Percentiles rank a stretch among this genome's conserved stretches.
phyloP scores from a whole-genome alignment of 768 basidiomycete species.

The Solioccasus polychromus region DNA sequence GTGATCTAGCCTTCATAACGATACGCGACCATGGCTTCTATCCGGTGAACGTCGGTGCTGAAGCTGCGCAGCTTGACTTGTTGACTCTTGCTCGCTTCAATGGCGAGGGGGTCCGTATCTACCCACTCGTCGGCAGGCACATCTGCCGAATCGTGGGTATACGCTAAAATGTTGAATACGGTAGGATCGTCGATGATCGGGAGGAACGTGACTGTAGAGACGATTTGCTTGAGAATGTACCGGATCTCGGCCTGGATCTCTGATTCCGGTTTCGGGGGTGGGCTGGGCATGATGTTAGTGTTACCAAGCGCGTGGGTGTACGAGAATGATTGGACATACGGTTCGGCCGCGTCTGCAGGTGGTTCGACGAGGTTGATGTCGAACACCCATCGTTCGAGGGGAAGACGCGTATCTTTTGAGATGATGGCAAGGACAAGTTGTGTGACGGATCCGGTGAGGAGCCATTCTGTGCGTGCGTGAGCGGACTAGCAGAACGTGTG shows the following conservation, averaged over 20 bases:
- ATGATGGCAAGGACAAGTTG: conserved; percentile 95
- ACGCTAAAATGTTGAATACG: conserved; percentile 97
- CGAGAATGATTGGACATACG: conserved; percentile 41
- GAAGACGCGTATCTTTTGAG: conserved; percentile 86
- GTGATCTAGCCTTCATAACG: conserved; percentile 72
- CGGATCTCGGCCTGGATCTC: conserved; percentile 98
- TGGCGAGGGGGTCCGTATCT: conserved; percentile 89
- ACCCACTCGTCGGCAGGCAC: conserved; percentile 94
- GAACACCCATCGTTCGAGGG: conserved; percentile 98
- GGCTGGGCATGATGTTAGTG: conserved; percentile 32
- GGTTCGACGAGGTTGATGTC: conserved; percentile 84
- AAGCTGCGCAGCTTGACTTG: conserved; percentile 95
- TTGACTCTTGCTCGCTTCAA: conserved; percentile 90
- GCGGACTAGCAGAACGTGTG: too few relatives aligned
- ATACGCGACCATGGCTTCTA: conserved; percentile 98
- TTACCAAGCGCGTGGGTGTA: conserved; percentile 2
- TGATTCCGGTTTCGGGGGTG: conserved; percentile 66
- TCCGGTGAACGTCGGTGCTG: conserved; percentile 96
- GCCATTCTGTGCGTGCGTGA: conserved; percentile 66
- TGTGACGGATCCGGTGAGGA: conserved; percentile 87
- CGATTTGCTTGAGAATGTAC: conserved; percentile 97
- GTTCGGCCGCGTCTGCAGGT: conserved; percentile 44
- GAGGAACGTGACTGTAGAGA: conserved; percentile 93
- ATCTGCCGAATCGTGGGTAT: conserved; percentile 89
- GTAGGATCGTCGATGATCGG: conserved; percentile 93